Evolutionary conservation across 83 land plant species (phyloP), one percentile per base, ranked within the genome.

Genomic region (Larix sibirica): DNA sequence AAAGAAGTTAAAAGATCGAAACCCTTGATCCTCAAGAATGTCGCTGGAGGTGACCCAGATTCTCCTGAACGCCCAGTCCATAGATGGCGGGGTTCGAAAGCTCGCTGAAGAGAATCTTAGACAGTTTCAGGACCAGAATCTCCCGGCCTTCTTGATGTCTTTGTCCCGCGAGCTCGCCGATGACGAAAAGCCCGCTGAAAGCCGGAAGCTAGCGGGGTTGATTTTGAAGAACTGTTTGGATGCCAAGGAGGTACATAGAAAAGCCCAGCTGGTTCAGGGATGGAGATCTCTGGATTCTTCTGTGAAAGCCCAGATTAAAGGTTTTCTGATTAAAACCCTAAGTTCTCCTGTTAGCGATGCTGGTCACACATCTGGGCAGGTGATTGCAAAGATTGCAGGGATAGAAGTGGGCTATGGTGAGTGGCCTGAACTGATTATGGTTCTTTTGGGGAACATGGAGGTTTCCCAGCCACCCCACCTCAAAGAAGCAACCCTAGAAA

Each of bases 321-420:
- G 79, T 6, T 88, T 79, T 76, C 83, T 94, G 84, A 36, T 94
- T 42, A 84, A 90, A 81, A 92, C 96, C n/a, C 90, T 94, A 4
- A 80, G 84, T n/a, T 92, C 96, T 24, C 90, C 86, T 28, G 88
- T 66, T 3, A 84, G 33, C 64, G 97, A 94, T 83, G 95, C 97
- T 4, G 79, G 92, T 6, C 90, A 95, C 31, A 94, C 95, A 38
- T 88, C 95, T 12, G 90, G 93, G 10, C 96, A 95, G 83, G 97
- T 95, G 23, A 87, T 95, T 84, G 95, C 97, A 0, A 95, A 95
- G 90, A 62, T 91, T 77, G 96, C 97, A 0, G 96, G 97, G 21
- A 93, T 93, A 74, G 97, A 95, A 62, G 70, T 95, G 67, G 88
- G 90, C 4, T 92, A 88, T 23, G 92, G 92, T 3, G 92, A 91